These are phyloP conservation scores for Xylaria castorea DNA, from an alignment of 495 filamentous ascomycete genomes.

Conservation along the genomic window DNA sequence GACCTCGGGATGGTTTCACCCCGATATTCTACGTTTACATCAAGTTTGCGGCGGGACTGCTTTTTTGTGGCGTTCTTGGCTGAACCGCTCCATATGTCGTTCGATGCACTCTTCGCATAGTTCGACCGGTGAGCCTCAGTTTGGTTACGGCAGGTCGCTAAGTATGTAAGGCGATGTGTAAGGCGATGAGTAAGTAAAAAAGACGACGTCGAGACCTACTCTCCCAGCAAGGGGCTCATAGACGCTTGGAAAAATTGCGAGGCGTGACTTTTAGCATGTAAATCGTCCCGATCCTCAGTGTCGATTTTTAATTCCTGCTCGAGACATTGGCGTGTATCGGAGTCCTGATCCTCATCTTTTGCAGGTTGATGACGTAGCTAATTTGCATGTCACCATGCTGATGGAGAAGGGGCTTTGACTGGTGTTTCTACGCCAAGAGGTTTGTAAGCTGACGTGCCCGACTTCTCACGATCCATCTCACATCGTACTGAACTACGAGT, in stretches of 20 bases:
- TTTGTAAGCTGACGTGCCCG: neutral
- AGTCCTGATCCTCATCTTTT: neutral
- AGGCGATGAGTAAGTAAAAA: no score
- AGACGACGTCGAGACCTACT: neutral
- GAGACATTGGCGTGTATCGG: neutral
- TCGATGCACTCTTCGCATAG: conserved; percentile 9
- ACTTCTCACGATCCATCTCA: neutral
- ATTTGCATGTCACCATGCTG: neutral
- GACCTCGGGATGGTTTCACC: neutral
- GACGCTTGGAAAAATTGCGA: neutral
- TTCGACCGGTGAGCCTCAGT: neutral
- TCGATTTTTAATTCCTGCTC: neutral
- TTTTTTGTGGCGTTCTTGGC: neutral
- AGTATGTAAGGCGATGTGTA: neutral
- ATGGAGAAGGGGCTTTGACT: neutral
- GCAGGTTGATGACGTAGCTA: neutral
- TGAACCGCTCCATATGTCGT: neutral
- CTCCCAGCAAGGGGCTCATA: neutral
- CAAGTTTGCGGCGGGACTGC: neutral
- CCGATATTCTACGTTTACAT: neutral
- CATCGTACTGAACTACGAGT: neutral
- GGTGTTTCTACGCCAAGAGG: neutral
- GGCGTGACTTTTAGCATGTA: neutral
- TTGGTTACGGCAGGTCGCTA: no score
- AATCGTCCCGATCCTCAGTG: neutral